Conservation (phyloP, 2,329 filamentous ascomycete genomes). For the Phialophora chinensis region DNA sequence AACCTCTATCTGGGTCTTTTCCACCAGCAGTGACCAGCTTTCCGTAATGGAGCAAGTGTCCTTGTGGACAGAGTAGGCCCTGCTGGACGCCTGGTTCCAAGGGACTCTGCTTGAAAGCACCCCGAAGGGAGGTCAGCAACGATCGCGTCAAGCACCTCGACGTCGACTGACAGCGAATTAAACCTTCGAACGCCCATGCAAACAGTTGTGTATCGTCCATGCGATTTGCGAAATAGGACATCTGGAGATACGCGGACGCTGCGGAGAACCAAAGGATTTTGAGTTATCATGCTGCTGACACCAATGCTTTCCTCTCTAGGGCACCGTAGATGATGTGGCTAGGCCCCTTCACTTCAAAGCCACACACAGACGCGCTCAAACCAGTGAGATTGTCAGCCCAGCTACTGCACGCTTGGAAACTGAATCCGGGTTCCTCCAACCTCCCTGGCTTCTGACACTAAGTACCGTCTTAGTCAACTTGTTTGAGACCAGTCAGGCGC, state of each 20-base stretch:
- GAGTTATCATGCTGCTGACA: slow-evolving; percentile 26
- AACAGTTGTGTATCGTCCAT: neutral
- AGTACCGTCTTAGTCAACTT: neutral
- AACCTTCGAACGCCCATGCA: neutral
- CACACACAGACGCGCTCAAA: neutral
- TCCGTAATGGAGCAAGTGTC: neutral
- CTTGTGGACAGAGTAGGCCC: neutral
- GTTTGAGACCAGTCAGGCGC: neutral
- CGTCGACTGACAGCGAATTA: slow-evolving; percentile 1
- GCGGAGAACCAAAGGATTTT: slow-evolving; percentile 16
- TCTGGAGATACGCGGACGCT: neutral
- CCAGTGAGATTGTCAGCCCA: neutral
- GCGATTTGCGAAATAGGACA: neutral
- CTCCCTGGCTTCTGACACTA: neutral
- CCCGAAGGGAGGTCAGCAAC: neutral
- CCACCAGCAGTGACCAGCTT: neutral
- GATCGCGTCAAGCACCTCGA: neutral
- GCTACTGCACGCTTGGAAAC: neutral
- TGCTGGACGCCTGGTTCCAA: neutral
- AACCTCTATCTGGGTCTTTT: neutral
- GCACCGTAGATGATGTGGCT: neutral
- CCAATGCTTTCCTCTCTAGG: neutral
- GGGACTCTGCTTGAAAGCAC: neutral
- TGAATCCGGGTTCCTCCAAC: neutral
- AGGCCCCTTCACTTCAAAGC: neutral